Conservation (phyloP, 768 basidiomycete genomes). For the Termitomyces sp. region DNA sequence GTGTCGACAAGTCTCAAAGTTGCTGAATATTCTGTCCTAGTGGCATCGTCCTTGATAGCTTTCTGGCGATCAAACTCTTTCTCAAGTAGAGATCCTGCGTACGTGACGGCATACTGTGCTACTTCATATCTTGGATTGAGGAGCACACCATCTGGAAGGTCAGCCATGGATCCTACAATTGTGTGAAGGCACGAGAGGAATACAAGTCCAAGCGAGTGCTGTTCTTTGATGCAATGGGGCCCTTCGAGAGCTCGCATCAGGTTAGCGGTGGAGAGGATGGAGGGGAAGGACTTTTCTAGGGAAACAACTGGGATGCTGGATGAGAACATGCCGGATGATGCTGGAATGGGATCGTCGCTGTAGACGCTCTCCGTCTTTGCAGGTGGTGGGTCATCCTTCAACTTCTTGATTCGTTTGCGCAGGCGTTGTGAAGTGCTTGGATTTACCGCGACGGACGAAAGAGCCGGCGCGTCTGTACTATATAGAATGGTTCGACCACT, state of each 20-base stretch:
- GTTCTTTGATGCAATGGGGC: constrained; percentile 1
- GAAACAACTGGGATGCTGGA: constrained; percentile 18
- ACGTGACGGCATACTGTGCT: constrained; percentile 12
- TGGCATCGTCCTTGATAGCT: not conserved
- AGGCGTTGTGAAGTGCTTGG: not conserved
- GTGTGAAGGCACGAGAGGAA: constrained; percentile 14
- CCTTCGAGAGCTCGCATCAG: constrained; percentile 21
- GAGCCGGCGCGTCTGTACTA: not conserved
- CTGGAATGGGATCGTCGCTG: constrained; percentile 20
- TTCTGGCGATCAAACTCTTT: constrained; percentile 3
- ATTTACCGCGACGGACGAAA: not conserved
- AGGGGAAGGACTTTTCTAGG: constrained; percentile 29
- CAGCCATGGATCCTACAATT: constrained; percentile 13
- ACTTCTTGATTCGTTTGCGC: constrained; percentile 7
- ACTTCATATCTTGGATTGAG: constrained; percentile 10
- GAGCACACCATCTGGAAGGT: constrained; percentile 11
- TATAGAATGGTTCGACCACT: constrained; percentile 1
- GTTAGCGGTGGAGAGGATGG: constrained; percentile 24
- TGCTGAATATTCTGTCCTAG: not conserved
- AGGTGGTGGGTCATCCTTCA: constrained; percentile 3
- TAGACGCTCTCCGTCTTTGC: constrained; percentile 18
- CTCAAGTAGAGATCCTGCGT: constrained; percentile 9
- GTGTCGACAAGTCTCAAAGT: constrained; percentile 22
- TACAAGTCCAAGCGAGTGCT: constrained; percentile 12
- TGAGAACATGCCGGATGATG: constrained; percentile 14